Conservation (phyloP, 306 rosid genomes). For the Lathyrus sativus region DNA sequence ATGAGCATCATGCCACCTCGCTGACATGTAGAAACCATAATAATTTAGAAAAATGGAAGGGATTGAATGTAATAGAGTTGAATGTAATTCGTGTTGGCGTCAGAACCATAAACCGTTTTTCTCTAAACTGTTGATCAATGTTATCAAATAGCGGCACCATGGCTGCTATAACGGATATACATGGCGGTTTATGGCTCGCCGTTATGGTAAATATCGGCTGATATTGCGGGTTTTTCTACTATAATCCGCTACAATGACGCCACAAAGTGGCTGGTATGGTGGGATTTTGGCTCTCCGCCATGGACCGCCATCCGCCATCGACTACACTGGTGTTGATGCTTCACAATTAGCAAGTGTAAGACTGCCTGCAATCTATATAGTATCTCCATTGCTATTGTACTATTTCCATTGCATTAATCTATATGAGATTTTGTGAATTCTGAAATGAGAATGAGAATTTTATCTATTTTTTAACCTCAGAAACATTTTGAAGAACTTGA, state of each 20-base stretch:
- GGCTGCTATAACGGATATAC: no score
- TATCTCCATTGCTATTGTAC: no score
- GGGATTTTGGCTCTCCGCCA: no score
- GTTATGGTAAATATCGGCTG: no score
- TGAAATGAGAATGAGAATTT: slow-evolving; percentile 27
- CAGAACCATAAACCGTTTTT: background rate
- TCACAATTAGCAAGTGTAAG: background rate
- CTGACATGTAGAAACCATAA: background rate
- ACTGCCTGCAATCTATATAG: background rate
- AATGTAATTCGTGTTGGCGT: background rate
- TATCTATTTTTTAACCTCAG: slow-evolving; percentile 43
- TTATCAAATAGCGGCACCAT: no score
- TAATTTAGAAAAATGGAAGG: background rate
- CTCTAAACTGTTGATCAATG: background rate
- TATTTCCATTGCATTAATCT: slow-evolving; percentile 16
- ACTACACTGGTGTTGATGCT: background rate
- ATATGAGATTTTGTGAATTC: background rate
- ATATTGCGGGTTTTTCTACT: no score
- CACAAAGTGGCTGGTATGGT: no score
- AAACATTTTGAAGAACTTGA: slow-evolving; percentile 70
- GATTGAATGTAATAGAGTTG: background rate
- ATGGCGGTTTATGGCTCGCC: no score
- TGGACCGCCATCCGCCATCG: no score
- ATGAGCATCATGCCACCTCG: no score
- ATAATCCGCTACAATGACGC: no score